Evolutionary conservation across 495 filamentous ascomycete species (phyloP), one percentile per base, ranked within the genome.

Genomic region (Penicillium bovifimosum): DNA sequence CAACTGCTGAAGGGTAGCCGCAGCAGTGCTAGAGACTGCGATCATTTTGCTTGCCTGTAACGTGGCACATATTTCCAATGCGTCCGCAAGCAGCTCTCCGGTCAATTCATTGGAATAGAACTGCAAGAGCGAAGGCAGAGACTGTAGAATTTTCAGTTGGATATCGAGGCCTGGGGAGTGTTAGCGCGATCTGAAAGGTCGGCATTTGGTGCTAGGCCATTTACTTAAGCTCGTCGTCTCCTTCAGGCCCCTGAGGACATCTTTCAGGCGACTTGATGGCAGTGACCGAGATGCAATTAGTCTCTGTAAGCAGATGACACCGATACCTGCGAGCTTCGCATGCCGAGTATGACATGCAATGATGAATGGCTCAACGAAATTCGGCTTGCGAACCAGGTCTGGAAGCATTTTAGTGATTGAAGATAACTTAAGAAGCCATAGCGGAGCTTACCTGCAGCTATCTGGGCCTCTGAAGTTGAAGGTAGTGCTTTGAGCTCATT

Each of bases 121-220:
- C 56, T 96, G 91, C 7, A 96, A 72, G 33, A 98, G 63, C 1
- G 90, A 86, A n/a, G 95, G 93, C 28, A 98, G 73, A 0, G 91
- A 88, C 65, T 98, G 93, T 14, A 98, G 75, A 27, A 97, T 95
- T 70, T 96, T 98, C 44, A 98, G 80, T 60, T 98, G 93, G 2
- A 96, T 86, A 66, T 98, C 95, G 42, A 95, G 80, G 29, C 86
- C 91, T 78, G 69, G 60, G 20, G 59, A 69, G 3, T n/a, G 47
- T 79, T 44, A 77, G 67, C 43, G 54, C 18, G 4, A 9, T 5
- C 14, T 27, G 28, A 46, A 46, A 8, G 24, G 24, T 4, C n/a
- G 41, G 32, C 9, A 9, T 39, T 3, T 39, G 20, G 8, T 27
- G 27, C 13, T 27, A 14, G 14, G 28, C 14, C 14, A 59, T 64